A percentile compares a stretch with the other conserved stretches of the same genome.
Conservation (phyloP, 164 flowering plant genomes). For the Nelumbo lutea region DNA sequence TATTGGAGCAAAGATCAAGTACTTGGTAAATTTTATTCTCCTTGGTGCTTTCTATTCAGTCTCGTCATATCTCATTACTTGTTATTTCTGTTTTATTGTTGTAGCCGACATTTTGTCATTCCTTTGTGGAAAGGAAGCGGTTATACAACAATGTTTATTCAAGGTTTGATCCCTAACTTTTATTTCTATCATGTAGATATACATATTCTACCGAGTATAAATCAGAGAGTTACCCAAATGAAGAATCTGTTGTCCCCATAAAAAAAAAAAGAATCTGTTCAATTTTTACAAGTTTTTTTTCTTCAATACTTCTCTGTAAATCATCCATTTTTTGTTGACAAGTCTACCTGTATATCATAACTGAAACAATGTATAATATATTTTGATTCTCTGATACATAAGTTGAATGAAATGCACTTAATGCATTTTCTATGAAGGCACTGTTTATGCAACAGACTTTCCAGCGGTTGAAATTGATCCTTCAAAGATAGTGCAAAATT, state of each 20-base stretch:
- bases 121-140: constrained; percentile 91
- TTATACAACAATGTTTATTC: constrained; percentile 83
- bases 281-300: no score
- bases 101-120: constrained; percentile 83
- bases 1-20: constrained; percentile 72
- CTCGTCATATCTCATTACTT: background rate
- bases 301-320: no score
- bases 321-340: no score
- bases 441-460: no score
- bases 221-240: background rate
- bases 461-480: no score
- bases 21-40: constrained; percentile 45
- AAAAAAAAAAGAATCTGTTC: no score
- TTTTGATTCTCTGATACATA: no score
- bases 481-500: no score
- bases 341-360: no score
- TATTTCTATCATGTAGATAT: constrained; percentile 1
- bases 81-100: constrained; percentile 9
- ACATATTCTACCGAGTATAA: background rate
- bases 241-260: background rate
- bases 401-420: no score
- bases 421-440: no score
- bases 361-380: no score
- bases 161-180: constrained; percentile 46
- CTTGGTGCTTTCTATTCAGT: background rate